Conservation (phyloP, 2,329 filamentous ascomycete species). For the Xylariaceae sp. region DNA sequence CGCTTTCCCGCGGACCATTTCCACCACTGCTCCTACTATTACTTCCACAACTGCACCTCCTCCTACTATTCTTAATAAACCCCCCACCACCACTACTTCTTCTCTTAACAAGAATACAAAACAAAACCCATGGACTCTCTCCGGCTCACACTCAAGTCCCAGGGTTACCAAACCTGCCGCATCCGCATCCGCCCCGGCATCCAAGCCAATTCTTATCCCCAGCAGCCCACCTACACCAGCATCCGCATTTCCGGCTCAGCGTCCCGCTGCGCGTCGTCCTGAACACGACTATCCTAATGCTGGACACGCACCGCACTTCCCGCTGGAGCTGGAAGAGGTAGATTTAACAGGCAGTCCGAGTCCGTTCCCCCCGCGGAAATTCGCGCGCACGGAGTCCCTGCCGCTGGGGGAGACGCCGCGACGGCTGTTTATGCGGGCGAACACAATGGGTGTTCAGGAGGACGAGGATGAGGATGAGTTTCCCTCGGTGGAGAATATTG, state of each 20-base stretch:
- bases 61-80: too few species aligned
- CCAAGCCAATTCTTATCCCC: conserved; percentile 41
- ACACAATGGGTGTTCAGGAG: conserved; percentile 13
- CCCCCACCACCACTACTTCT: too few species aligned
- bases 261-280: not conserved
- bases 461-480: conserved; percentile 17
- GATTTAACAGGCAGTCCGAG: conserved; percentile 20
- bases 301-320: too few species aligned
- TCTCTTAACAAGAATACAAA: too few species aligned
- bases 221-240: conserved; percentile 40
- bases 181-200: conserved; percentile 21
- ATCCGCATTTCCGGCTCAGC: conserved; percentile 16
- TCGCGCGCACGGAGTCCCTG: conserved; percentile 30
- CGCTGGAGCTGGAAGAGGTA: not conserved
- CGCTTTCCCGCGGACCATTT: too few species aligned
- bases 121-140: conserved; percentile 36
- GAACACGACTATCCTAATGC: too few species aligned
- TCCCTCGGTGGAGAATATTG: conserved; percentile 24
- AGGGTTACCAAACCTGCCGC: conserved; percentile 29
- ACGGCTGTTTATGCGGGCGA: conserved; percentile 16
- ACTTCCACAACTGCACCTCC: too few species aligned
- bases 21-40: too few species aligned
- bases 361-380: conserved; percentile 23
- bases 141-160: conserved; percentile 41
- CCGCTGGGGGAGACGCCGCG: conserved; percentile 17